Percentiles rank a stretch among this genome's conserved stretches.
Evolutionary conservation across 768 basidiomycete genomes (phyloP).

Genomic region (Hericium alpestre): DNA sequence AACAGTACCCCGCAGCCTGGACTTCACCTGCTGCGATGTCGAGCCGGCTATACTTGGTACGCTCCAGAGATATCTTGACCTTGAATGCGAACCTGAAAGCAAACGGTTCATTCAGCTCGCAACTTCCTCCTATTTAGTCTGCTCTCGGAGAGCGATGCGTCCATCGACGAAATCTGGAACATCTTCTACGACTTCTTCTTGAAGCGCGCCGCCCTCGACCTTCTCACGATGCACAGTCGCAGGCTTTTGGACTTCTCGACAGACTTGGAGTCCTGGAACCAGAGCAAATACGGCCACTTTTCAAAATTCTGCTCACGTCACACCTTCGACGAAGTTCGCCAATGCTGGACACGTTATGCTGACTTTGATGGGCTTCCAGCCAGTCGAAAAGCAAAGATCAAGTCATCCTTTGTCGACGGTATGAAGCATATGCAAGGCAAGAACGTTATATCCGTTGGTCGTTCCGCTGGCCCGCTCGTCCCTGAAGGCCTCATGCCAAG

Average conservation of each 20-base stretch:
- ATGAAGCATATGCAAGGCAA: background rate
- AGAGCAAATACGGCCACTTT: constrained; percentile 25
- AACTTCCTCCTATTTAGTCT: constrained; percentile 38
- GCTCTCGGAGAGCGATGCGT: constrained; percentile 22
- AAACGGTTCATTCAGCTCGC: constrained; percentile 26
- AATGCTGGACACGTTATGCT: constrained; percentile 26
- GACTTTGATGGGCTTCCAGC: background rate
- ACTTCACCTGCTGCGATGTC: constrained; percentile 42
- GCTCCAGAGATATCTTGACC: background rate
- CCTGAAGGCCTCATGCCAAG: constrained; percentile 10
- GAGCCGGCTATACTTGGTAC: constrained; percentile 38
- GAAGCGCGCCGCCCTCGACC: constrained; percentile 23
- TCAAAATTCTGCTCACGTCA: constrained; percentile 28
- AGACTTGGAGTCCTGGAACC: constrained; percentile 28
- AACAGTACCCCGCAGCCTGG: constrained; percentile 21
- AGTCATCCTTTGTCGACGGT: background rate
- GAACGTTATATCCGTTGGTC: constrained; percentile 8
- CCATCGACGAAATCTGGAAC: constrained; percentile 25
- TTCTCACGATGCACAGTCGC: constrained; percentile 28
- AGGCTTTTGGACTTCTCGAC: constrained; percentile 26
- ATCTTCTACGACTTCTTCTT: constrained; percentile 41
- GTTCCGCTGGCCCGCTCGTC: constrained; percentile 31
- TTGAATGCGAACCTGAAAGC: background rate
- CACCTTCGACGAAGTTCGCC: constrained; percentile 29
- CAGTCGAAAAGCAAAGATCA: background rate